phyloP scores from a whole-genome alignment of 192 early-diverging fungal species.

The Podila epicladia region DNA sequence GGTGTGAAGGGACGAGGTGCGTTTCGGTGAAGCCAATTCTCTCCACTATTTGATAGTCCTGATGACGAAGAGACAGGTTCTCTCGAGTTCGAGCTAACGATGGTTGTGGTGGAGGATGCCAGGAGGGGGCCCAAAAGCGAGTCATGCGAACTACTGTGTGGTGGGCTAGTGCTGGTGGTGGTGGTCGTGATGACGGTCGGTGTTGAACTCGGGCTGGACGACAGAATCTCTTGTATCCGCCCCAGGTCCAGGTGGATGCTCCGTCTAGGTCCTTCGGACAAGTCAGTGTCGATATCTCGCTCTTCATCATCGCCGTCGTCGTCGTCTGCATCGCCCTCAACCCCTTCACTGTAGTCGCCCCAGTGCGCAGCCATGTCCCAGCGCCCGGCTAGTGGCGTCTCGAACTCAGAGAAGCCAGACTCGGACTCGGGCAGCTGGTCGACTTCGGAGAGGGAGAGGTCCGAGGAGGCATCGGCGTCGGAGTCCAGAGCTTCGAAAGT shows the following conservation, averaged over 20 bases:
- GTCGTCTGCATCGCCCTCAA: conserved; percentile 37
- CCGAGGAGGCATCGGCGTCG: conserved; percentile 33
- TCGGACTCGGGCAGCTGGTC: background rate
- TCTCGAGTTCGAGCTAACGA: too few species aligned
- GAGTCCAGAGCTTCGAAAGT: background rate
- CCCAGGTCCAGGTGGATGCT: conserved; percentile 16
- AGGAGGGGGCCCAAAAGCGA: too few species aligned
- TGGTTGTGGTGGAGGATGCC: too few species aligned
- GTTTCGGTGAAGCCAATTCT: too few species aligned
- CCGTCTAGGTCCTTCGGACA: conserved; percentile 20
- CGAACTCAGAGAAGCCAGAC: conserved; percentile 23
- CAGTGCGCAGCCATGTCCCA: conserved; percentile 40
- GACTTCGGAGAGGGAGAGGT: conserved; percentile 10
- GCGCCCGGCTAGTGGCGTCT: conserved; percentile 18
- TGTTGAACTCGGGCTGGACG: conserved; percentile 32
- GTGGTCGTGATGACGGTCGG: conserved; percentile 3
- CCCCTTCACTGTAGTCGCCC: conserved; percentile 40
- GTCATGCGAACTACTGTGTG: too few species aligned
- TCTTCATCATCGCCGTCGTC: conserved; percentile 37
- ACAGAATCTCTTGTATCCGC: conserved; percentile 26
- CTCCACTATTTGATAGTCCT: too few species aligned
- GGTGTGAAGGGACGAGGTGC: too few species aligned
- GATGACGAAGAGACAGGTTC: too few species aligned
- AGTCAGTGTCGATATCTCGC: conserved; percentile 23
- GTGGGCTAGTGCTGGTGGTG: too few species aligned